phyloP scores from a whole-genome alignment of 306 rosid species.

The Mimosa bimucronata region DNA sequence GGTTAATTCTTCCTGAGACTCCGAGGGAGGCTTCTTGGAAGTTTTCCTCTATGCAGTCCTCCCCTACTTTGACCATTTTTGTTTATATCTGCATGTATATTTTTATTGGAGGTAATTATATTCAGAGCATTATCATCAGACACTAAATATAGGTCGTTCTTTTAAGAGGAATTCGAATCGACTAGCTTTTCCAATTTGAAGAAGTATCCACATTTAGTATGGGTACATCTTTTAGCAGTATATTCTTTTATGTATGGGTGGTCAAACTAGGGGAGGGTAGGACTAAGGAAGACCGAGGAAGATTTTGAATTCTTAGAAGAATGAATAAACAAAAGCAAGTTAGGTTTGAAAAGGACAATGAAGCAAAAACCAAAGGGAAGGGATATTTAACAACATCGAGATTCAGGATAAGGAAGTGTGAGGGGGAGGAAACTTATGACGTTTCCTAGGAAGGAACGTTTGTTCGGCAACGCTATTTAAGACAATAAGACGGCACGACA shows the following conservation, averaged over 20 bases:
- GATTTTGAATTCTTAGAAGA: not conserved
- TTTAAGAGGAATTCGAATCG: not conserved
- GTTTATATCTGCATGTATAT: too few species aligned
- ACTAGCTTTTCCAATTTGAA: too few species aligned
- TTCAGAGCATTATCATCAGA: too few species aligned
- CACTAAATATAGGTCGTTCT: too few species aligned
- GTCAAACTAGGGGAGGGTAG: not conserved
- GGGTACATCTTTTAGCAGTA: too few species aligned
- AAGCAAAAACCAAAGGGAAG: not conserved
- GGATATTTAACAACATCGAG: not conserved
- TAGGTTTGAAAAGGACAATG: not conserved
- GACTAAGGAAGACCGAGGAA: too few species aligned
- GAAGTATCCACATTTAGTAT: too few species aligned
- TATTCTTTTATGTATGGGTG: too few species aligned
- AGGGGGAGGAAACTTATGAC: not conserved
- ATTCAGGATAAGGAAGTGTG: not conserved
- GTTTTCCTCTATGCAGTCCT: not conserved
- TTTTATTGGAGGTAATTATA: too few species aligned
- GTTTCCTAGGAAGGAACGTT: not conserved
- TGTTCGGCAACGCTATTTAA: not conserved
- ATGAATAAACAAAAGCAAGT: not conserved
- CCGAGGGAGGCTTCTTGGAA: not conserved
- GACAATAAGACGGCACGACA: not conserved
- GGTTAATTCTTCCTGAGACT: not conserved
- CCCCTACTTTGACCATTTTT: not conserved